Base-by-base conservation (phyloP, 1,139 yeast species). In the Suhomyces guaymorum region DNA sequence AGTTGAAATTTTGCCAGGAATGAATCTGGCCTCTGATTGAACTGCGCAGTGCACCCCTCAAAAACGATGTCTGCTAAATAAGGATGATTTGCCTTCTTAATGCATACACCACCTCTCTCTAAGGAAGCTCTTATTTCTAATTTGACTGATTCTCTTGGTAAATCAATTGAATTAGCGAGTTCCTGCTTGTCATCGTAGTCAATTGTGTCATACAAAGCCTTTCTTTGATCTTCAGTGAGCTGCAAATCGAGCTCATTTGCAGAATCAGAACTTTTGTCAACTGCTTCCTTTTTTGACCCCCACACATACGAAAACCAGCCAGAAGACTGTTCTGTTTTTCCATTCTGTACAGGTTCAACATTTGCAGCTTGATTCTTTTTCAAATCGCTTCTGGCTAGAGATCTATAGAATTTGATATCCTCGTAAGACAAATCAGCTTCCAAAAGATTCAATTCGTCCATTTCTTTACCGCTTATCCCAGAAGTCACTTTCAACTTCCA, bases 151-250 rank as follows among this genome's bases (percentile, higher is more conserved):
- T 89, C 94, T 33, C 79, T 73, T 0, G 97, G 96, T 2, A 85
- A 54, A 44, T 83, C 84, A 9, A 82, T 65, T 1, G 81, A 62
- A 11, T 76, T 76, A 0, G 69, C 46, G 0, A 77, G 51, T 0
- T 75, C 73, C 35, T 75, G 70, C 18, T 76, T 66, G 43, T 89
- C 96, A 49, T 89, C 87, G 63, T 84, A 90, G 43, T 90, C 99
- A 45, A 94, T 92, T 0, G 97, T 95, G 43, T 88, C 96, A 54
- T 88, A 90, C 11, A 92, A 70, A 37, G 94, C 98, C 54, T 88
- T 71, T 44, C 82, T 68, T 49, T 85, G 92, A 42, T 82, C 88
- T 15, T 81, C 85, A 7, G 64, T 52, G 26, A 70, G 52, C 2
- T 80, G 68, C 48, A 82, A 61, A 9, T 63, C 61, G 20, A 71